Base-by-base conservation (phyloP, 306 rosid genomes). In the Cyamopsis tetragonoloba region DNA sequence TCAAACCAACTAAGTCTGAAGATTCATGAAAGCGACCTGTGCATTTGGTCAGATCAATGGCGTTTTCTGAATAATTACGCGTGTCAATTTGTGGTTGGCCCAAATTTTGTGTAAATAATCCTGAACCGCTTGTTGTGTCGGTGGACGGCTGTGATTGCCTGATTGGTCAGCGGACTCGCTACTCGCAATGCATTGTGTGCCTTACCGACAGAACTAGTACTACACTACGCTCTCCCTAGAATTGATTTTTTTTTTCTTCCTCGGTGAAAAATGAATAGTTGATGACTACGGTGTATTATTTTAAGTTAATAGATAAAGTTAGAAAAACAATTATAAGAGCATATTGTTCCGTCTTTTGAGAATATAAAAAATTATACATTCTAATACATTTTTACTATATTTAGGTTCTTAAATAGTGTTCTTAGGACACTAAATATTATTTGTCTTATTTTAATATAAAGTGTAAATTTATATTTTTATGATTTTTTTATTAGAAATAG, bases 1-100 rank as follows among this genome's bases (percentile, higher is more conserved):
- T 77, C 77, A 19, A 70, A 55, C 76, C 81, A 68, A 54, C 81
- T 55, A 70, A 63, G 68, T 63, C 8, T 53, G 68, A 12, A 62
- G 77, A 77, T 62, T 62, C 10, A 54, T 44, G 81, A 70, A 54
- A 77, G 77, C 77, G 42, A 70, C 81, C 18, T 12, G 47, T 6
- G 35, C 35, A n/a, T 62, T 43, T 0, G 32, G 72, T 77, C 81
- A 77, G 14, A 77, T 19, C 72, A 10, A 28, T 2, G 56, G 28
- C 4, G 13, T 39, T 34, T 13, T 19, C 4, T 42, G 39, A 63
- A 53, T 28, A 24, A 20, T 5, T 43, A 66, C 59, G 37, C 62
- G 42, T 44, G 73, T 12, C 54, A 46, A 24, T 0, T 12, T 0
- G 24, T 46, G 34, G 2, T 72, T 61, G 46, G 44, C 0, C 12